A percentile compares a stretch with the other conserved stretches of the same genome.
These are phyloP conservation scores for Eruca vesicaria DNA, from an alignment of 441 rosid species.

Conservation along the genomic window DNA sequence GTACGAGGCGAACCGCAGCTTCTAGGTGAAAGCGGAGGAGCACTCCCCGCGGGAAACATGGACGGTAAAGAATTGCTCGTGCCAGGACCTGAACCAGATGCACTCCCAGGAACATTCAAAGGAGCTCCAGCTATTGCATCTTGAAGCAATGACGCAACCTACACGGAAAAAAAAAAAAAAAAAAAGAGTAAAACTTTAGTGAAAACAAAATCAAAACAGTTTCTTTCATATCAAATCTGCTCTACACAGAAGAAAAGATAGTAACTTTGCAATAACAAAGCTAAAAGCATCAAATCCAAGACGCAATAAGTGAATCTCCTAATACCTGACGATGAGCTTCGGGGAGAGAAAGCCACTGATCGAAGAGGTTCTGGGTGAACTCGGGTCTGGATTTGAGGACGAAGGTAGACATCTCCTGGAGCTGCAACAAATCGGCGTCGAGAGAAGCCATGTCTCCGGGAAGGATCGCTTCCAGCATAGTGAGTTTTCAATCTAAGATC, in stretches of 20 bases:
- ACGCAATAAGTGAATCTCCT: neutral
- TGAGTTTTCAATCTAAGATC: neutral
- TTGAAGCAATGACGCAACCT: slow-evolving; percentile 75
- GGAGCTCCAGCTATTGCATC: slow-evolving; percentile 81
- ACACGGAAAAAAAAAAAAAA: too few species aligned
- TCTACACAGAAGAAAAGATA: neutral
- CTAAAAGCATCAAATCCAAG: too few species aligned
- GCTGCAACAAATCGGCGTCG: slow-evolving; percentile 81
- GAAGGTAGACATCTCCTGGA: slow-evolving; percentile 68
- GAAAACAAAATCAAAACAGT: neutral
- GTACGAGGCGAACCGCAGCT: slow-evolving; percentile 93
- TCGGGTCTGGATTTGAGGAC: slow-evolving; percentile 67
- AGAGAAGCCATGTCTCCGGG: slow-evolving; percentile 54
- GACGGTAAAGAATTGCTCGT: slow-evolving; percentile 71
- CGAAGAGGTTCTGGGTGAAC: slow-evolving; percentile 74
- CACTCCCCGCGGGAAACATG: slow-evolving; percentile 90
- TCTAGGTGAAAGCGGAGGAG: slow-evolving; percentile 96
- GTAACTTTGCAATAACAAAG: neutral
- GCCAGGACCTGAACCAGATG: slow-evolving; percentile 54
- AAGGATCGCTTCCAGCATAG: slow-evolving; percentile 5
- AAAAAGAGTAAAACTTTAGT: neutral
- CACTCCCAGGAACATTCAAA: slow-evolving; percentile 62
- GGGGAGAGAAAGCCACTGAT: slow-evolving; percentile 89
- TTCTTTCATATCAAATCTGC: neutral
- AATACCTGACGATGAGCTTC: slow-evolving; percentile 75